Evolutionary conservation across 257 asterid genomes (phyloP).

Genomic region (Solanum commersonii): DNA sequence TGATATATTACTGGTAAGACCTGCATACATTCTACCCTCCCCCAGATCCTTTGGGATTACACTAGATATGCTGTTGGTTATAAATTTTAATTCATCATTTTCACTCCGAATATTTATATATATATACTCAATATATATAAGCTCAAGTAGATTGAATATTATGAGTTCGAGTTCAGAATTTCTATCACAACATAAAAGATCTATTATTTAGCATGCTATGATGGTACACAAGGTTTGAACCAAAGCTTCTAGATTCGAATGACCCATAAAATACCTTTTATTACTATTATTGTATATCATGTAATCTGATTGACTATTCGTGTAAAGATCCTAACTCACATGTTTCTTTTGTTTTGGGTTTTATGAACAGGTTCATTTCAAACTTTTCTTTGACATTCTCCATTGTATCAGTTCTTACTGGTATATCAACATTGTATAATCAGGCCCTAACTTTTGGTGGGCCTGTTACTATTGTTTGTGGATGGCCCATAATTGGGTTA

Average conservation of each 20-base stretch:
- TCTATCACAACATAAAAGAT: neutral
- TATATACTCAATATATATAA: no score
- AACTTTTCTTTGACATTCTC: conserved; percentile 49
- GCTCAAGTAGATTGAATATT: neutral
- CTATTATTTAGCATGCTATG: neutral
- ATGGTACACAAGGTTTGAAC: neutral
- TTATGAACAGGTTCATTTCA: conserved; percentile 26
- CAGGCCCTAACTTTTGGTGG: conserved; percentile 22
- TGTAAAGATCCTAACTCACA: neutral
- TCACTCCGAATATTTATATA: neutral
- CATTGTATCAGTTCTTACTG: conserved; percentile 33
- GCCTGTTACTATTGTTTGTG: conserved; percentile 43
- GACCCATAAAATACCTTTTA: neutral
- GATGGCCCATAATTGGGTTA: conserved; percentile 50
- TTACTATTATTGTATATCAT: neutral
- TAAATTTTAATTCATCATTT: no score
- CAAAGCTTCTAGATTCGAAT: neutral
- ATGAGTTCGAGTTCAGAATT: neutral
- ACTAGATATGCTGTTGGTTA: neutral
- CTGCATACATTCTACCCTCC: neutral
- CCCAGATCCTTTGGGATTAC: no score
- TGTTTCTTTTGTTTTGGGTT: neutral
- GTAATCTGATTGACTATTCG: neutral
- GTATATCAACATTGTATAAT: conserved; percentile 30
- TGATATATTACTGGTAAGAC: neutral